A percentile compares a stretch with the other conserved stretches of the same genome.
Evolutionary conservation across 148 eudicot species (phyloP).

Genomic region (Polygonum aviculare): DNA sequence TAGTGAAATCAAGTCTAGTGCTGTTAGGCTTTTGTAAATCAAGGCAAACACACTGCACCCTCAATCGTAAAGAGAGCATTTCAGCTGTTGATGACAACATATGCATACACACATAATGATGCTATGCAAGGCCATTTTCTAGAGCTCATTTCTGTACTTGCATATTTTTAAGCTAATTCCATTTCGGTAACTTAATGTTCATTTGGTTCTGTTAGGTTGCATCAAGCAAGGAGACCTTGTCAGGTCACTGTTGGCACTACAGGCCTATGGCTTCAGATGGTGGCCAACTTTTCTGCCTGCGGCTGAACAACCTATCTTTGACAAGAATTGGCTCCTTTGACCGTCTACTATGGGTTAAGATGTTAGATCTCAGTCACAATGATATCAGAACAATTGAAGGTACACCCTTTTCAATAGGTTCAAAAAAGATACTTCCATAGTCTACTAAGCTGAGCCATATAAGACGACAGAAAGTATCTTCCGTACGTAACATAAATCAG

Average conservation of each 20-base stretch:
- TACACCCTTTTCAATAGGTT: conserved; percentile 15
- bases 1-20: neutral
- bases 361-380: conserved; percentile 81
- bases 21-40: neutral
- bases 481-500: neutral
- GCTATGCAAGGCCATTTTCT: neutral
- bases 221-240: conserved; percentile 38
- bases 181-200: neutral
- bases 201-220: conserved; percentile 34
- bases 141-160: neutral
- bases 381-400: conserved; percentile 64
- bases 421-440: neutral
- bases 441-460: neutral
- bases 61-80: neutral
- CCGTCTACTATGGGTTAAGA: conserved; percentile 64
- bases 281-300: conserved; percentile 24
- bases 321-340: conserved; percentile 51
- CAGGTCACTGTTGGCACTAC: conserved; percentile 39
- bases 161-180: neutral
- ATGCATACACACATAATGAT: neutral
- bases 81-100: neutral
- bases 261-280: conserved; percentile 18
- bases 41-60: neutral
- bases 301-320: conserved; percentile 50
- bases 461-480: too few species aligned